These are phyloP conservation scores for Penicillium corylophilum DNA, from an alignment of 2,329 filamentous ascomycete genomes.

Conservation along the genomic window DNA sequence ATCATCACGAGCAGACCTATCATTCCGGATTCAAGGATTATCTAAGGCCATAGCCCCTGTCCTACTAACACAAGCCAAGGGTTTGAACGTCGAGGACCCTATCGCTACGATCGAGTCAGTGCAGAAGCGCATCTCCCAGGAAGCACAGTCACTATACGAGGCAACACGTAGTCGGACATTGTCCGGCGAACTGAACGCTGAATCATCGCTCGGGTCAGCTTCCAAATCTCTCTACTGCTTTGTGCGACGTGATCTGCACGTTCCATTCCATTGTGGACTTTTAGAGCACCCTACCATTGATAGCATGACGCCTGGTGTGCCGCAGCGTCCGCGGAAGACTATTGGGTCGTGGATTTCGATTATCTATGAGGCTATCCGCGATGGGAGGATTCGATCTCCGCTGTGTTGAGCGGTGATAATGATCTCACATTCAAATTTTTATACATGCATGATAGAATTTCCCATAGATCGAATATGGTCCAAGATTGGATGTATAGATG, in stretches of 20 bases:
- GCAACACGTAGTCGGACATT: neutral
- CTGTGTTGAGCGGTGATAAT: neutral
- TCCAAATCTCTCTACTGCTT: slow-evolving; percentile 32
- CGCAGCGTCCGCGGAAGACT: slow-evolving; percentile 8
- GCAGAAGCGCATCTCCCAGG: neutral
- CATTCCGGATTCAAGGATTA: neutral
- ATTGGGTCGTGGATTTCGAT: slow-evolving; percentile 27
- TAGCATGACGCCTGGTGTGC: neutral
- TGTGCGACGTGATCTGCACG: slow-evolving; percentile 34
- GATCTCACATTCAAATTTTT: neutral
- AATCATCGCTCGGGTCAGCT: neutral
- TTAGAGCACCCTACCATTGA: slow-evolving; percentile 28
- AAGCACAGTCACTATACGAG: neutral
- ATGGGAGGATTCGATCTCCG: slow-evolving; percentile 8
- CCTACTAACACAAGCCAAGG: neutral
- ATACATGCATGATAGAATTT: neutral
- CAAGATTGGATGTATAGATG: neutral
- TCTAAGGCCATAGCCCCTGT: neutral
- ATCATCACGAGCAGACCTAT: neutral
- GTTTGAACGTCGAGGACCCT: neutral
- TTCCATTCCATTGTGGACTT: slow-evolving; percentile 35
- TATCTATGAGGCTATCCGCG: slow-evolving; percentile 26
- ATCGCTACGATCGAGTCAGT: neutral
- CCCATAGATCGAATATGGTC: neutral
- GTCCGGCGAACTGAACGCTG: neutral